Base-by-base conservation (phyloP, 768 basidiomycete species). In the Leccinum disarticulatum region DNA sequence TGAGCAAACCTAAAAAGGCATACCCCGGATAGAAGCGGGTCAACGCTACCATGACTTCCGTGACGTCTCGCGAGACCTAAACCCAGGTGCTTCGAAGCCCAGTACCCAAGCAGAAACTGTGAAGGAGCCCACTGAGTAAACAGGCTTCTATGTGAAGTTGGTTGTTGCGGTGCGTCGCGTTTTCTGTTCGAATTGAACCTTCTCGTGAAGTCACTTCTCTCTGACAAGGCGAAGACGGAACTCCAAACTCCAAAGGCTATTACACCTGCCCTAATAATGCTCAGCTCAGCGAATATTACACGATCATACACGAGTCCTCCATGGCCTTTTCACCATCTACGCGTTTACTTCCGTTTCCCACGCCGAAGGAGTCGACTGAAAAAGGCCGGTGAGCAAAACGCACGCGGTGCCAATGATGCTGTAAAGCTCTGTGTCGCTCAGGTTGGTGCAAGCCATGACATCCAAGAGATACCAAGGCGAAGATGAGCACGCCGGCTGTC, bases 1-100 rank as follows among this genome's bases (percentile, higher is more conserved):
- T 51, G 60, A 56, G 54, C 5, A 41, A 28, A 25, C 54, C 63
- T 11, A 53, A 65, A 60, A 61, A 61, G 63, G 63, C 36, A 61
- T 27, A 48, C 47, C 47, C 47, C 43, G 43, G 43, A 48, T 48
- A 48, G 47, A n/a, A 48, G 19, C 43, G 43, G 43, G 43, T 46
- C 43, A 46, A 46, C n/a, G 38, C 38, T 41, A n/a, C 17, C 41
- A 41, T 33, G 33, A 41, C 41, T n/a, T 41, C 17, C 17, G 27
- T 27, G 27, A 27, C 27, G 17, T n/a, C 41, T 47, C 11, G n/a
- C 19, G 14, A 48, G 47, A 48, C 47, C 47, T 25, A 48, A 48
- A 48, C 47, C 47, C 47, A 48, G 47, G 22, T 47, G 11, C 19
- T 47, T 47, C 19, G 11, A 48, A 48, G 14, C 47, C 47, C 47